Base-by-base conservation (phyloP, 371 early-diverging fungal species). In the Entomophthora muscae region DNA sequence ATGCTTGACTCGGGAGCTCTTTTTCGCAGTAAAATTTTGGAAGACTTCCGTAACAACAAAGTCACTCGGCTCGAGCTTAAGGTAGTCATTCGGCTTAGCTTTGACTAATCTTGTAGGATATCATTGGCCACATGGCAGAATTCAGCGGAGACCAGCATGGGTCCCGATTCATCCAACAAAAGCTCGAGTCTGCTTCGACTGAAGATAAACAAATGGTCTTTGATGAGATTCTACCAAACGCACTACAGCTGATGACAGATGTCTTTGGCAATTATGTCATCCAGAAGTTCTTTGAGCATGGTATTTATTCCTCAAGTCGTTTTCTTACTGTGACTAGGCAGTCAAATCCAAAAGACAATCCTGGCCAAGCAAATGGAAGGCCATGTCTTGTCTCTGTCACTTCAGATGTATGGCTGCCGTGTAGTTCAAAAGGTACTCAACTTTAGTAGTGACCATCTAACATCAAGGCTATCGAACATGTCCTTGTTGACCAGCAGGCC, bases 251-350 rank as follows among this genome's bases (percentile, higher is more conserved):
- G 53, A 96, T 94, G 91, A 93, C 94, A 0, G 99, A 99, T 72
- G 96, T 99, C 1, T 99, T 99, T 86, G 99, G 99, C 56, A 99
- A 99, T 78, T 99, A 99, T 71, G 99, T 99, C 53, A 86, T 99
- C 57, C 99, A 99, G 78, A 99, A 99, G 79, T 93, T 99, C 70
- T 96, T 98, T 78, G 96, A 96, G 74, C 90, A 93, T 69, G 95
- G 95, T 54, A 61, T 3, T 7, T 10, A 30, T 28, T 27, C 3
- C 30, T 12, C 21, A 3, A 32, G 30, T 21, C 10, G 17, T n/a
- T n/a, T n/a, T 7, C n/a, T 62, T 22, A 52, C 26, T 17, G 27
- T 52, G 17, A 52, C n/a, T 30, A 58, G 59, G 59, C 28, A 89
- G 83, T 67, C 86, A 82, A 69, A 78, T 81, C 68, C 97, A 97